Base-by-base conservation (phyloP, 495 filamentous ascomycete genomes). In the Hypoxylon fragiforme region DNA sequence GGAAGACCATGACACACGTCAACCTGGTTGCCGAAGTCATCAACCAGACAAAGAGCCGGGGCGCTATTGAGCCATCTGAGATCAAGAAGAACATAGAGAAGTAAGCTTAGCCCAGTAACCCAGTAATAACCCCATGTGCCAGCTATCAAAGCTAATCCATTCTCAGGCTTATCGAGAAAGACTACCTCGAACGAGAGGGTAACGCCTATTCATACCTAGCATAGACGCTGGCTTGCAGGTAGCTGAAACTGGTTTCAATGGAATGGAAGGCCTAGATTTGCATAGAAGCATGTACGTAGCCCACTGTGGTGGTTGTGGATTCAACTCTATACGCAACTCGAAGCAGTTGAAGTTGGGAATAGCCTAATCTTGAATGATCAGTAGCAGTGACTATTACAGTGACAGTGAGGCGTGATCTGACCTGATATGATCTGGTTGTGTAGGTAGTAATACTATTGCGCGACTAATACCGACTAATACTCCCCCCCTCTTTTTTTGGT, bases 11-110 rank as follows among this genome's bases (percentile, higher is more conserved):
- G 70, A 82, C 76, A 18, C 91, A 97, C 67, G 66, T 77, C 24
- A 88, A 94, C 68, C 71, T 99, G 19, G 85, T 97, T 8, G 78
- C 82, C 8, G 88, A 96, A 73, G 89, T 92, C 2, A 95, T 97
- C 64, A 86, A 85, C 54, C 89, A 90, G 60, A 97, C 94, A 12
- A 90, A 83, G 74, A 86, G 75, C 34, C 79, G 95, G 32, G 94
- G 94, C 1, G 86, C 85, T 14, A 75, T 99, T 45, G 91, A 95
- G 63, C 79, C 89, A 44, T 74, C 70, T 9, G 91, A 94, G 57
- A 97, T 98, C 49, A 98, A 98, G 81, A 81, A 83, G 74, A 94
- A 97, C 67, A 96, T 98, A 68, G 94, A 97, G 63, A 92, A 88
- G 88, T 95, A 70, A 57, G 87, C 78, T 28, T 46, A 31, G 31